These are phyloP conservation scores for Tylopilus sp. DNA, from an alignment of 1,284 basidiomycete genomes.

Conservation along the genomic window DNA sequence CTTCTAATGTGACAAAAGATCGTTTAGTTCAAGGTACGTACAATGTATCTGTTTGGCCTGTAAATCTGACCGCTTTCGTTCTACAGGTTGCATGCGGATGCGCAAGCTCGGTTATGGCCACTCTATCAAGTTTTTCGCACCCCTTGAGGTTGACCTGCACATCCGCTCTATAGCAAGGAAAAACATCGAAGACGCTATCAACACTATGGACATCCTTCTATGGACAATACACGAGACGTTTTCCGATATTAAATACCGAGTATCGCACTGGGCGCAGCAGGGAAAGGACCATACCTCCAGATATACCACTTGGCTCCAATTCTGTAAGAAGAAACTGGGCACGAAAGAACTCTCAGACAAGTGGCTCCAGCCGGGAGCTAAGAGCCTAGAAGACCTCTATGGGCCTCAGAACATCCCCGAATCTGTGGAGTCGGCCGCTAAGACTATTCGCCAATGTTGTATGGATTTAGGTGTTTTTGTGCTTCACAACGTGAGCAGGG, in stretches of 20 bases:
- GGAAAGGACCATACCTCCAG: constrained; percentile 53
- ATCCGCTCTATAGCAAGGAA: constrained; percentile 47
- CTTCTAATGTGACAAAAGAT: constrained; percentile 65
- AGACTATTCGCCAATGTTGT: constrained; percentile 41
- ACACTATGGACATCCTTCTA: constrained; percentile 49
- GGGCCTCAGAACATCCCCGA: constrained; percentile 4
- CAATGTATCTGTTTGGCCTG: not conserved
- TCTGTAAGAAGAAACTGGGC: constrained; percentile 14
- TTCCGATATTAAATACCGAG: constrained; percentile 49
- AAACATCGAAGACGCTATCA: constrained; percentile 20
- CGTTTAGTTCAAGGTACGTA: constrained; percentile 59
- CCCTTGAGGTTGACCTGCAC: constrained; percentile 51
- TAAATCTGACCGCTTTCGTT: not conserved
- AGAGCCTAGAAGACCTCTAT: constrained; percentile 52
- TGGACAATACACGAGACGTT: constrained; percentile 62
- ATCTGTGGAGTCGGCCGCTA: constrained; percentile 13
- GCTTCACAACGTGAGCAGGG: constrained; percentile 33
- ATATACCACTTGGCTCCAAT: constrained; percentile 42
- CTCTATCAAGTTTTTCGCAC: constrained; percentile 59
- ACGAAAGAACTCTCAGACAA: constrained; percentile 26
- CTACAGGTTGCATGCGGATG: constrained; percentile 58
- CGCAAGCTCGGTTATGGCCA: constrained; percentile 59
- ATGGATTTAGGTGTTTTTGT: constrained; percentile 37
- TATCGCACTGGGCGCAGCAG: constrained; percentile 59
- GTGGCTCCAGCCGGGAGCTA: constrained; percentile 53